Conservation (phyloP, 371 early-diverging fungal genomes). For the Rhizopus arrhizus region DNA sequence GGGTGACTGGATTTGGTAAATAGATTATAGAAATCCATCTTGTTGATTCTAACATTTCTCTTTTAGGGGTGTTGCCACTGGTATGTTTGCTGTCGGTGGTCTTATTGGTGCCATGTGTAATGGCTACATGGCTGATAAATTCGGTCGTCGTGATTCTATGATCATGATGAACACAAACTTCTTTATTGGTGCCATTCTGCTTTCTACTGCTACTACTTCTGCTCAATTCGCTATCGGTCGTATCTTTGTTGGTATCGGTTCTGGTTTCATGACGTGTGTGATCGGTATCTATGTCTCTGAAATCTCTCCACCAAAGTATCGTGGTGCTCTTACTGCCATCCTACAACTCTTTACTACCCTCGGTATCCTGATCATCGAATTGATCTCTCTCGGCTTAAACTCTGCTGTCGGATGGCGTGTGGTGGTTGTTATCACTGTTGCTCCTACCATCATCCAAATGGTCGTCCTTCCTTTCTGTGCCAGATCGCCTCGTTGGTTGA, state of each 20-base stretch:
- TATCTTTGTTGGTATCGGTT: slow-evolving; percentile 80
- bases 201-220: slow-evolving; percentile 59
- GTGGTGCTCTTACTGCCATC: slow-evolving; percentile 73
- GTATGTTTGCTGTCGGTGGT: slow-evolving; percentile 76
- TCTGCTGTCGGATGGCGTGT: slow-evolving; percentile 72
- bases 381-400: slow-evolving; percentile 60
- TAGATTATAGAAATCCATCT: slow-evolving; percentile 8
- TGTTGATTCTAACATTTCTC: slow-evolving; percentile 22
- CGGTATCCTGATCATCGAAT: slow-evolving; percentile 73
- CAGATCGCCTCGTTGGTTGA: slow-evolving; percentile 77
- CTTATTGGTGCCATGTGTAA: slow-evolving; percentile 69
- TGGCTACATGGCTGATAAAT: slow-evolving; percentile 55
- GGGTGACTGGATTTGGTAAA: slow-evolving; percentile 54
- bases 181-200: slow-evolving; percentile 66
- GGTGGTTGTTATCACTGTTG: slow-evolving; percentile 59
- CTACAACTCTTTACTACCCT: slow-evolving; percentile 82
- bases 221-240: slow-evolving; percentile 79
- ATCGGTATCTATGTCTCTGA: slow-evolving; percentile 84
- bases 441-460: slow-evolving; percentile 71
- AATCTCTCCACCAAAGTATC: slow-evolving; percentile 70
- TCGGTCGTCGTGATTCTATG: slow-evolving; percentile 74
- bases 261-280: slow-evolving; percentile 79
- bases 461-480: slow-evolving; percentile 71
- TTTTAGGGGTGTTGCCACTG: slow-evolving; percentile 63
- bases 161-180: slow-evolving; percentile 65